Evolutionary conservation across 768 basidiomycete genomes (phyloP).

Genomic region (Trametes sanguinea): DNA sequence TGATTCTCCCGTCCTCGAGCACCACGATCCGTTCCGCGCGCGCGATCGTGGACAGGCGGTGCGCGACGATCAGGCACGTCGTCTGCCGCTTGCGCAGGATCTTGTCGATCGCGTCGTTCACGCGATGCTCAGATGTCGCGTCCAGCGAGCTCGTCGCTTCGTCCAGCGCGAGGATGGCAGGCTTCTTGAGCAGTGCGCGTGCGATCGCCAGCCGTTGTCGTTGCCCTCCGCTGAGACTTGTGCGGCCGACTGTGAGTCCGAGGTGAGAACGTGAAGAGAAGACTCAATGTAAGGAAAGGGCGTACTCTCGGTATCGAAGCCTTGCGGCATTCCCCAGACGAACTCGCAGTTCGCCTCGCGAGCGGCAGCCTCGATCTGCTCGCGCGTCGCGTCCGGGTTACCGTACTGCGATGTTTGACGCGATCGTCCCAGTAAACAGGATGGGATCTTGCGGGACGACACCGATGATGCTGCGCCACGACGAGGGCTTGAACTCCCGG

Average conservation of each 20-base stretch:
- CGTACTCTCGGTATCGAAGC: slow-evolving; percentile 91
- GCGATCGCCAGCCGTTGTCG: slow-evolving; percentile 82
- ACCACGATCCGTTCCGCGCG: slow-evolving; percentile 89
- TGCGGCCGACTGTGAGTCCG: slow-evolving; percentile 54
- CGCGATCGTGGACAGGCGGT: slow-evolving; percentile 87
- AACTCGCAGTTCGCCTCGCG: slow-evolving; percentile 95
- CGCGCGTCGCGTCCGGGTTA: slow-evolving; percentile 67
- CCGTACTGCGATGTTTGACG: slow-evolving; percentile 95
- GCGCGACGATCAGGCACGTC: slow-evolving; percentile 88
- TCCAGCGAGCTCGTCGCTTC: slow-evolving; percentile 90
- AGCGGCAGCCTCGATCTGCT: slow-evolving; percentile 86
- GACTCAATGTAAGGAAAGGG: background rate
- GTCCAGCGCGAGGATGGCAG: slow-evolving; percentile 83
- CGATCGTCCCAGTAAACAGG: slow-evolving; percentile 90
- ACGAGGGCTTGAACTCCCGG: slow-evolving; percentile 77
- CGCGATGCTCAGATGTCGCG: slow-evolving; percentile 83
- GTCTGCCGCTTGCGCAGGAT: slow-evolving; percentile 79
- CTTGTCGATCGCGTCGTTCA: slow-evolving; percentile 89
- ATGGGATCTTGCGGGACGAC: slow-evolving; percentile 91
- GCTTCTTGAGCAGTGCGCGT: slow-evolving; percentile 85
- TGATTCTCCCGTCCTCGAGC: slow-evolving; percentile 80
- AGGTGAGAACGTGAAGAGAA: background rate
- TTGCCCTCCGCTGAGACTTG: slow-evolving; percentile 78
- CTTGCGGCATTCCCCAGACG: slow-evolving; percentile 90
- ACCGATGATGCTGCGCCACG: slow-evolving; percentile 87